Evolutionary conservation across 805 yeast species (phyloP).

Genomic region (Zygosaccharomyces gambellarensis): DNA sequence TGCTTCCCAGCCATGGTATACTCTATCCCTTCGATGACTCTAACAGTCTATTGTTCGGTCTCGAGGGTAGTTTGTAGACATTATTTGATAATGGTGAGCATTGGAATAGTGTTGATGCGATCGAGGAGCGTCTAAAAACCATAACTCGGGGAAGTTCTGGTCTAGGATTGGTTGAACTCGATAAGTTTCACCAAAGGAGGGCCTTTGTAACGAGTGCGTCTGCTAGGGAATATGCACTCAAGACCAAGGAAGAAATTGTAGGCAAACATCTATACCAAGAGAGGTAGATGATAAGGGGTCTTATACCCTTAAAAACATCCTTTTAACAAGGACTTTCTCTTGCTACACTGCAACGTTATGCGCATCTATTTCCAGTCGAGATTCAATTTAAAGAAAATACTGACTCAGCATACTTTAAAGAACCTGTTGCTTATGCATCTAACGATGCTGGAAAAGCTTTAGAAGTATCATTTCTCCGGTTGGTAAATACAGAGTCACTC

Average conservation of each 20-base stretch:
- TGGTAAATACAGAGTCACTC: background rate
- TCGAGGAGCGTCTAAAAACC: background rate
- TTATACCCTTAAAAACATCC: constrained; percentile 17
- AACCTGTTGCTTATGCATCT: background rate
- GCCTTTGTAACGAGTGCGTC: constrained; percentile 11
- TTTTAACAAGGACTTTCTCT: constrained; percentile 9
- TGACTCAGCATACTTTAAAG: background rate
- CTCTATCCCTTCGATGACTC: too few species aligned
- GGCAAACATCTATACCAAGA: background rate
- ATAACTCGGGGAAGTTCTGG: too few species aligned
- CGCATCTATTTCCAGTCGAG: background rate
- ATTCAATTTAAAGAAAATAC: background rate
- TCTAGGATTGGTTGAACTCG: constrained; percentile 8
- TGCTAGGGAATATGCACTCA: constrained; percentile 18
- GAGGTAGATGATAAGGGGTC: background rate
- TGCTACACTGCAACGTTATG: constrained; percentile 12
- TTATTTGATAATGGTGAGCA: background rate
- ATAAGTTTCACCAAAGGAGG: constrained; percentile 17
- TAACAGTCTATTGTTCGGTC: too few species aligned
- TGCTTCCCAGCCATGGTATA: too few species aligned
- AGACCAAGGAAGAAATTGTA: constrained; percentile 30
- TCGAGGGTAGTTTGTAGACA: background rate
- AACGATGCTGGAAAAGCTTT: constrained; percentile 1
- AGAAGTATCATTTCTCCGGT: background rate
- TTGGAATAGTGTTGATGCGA: too few species aligned